Percentiles rank a stretch among this genome's conserved stretches.
Evolutionary conservation across 495 filamentous ascomycete species (phyloP).

Genomic region (Astrothelium macrocarpum): DNA sequence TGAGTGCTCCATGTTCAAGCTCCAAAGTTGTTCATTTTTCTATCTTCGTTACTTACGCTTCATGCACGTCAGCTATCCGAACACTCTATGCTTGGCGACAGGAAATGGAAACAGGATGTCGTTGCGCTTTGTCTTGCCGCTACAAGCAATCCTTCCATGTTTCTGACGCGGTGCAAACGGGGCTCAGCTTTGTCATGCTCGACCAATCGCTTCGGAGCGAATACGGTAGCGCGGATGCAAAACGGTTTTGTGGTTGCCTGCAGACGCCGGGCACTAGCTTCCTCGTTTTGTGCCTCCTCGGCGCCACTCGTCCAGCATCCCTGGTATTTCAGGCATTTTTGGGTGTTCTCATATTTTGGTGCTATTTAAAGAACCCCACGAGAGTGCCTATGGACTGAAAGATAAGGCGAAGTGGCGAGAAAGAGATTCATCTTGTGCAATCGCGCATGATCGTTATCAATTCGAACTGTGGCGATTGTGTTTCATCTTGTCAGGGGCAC

Average conservation of each 20-base stretch:
- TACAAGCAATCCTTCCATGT: not conserved
- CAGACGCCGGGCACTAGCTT: not conserved
- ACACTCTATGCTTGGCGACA: no score
- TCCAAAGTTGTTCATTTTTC: no score
- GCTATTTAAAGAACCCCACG: no score
- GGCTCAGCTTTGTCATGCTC: not conserved
- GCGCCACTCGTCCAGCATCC: not conserved
- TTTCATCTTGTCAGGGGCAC: not conserved
- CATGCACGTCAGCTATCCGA: not conserved
- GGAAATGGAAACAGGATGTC: no score
- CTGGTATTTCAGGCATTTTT: not conserved
- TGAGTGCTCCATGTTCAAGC: no score
- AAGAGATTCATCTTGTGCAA: no score
- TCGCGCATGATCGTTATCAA: not conserved
- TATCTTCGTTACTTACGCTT: not conserved
- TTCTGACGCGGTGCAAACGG: not conserved
- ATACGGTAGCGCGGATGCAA: not conserved
- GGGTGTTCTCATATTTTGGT: not conserved
- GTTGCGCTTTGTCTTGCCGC: not conserved
- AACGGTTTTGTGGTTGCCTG: not conserved
- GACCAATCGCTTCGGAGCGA: not conserved
- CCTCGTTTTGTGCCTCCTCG: not conserved
- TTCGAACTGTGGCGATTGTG: not conserved
- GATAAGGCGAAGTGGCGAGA: no score
- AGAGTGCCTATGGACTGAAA: no score